Evolutionary conservation across 176 grass and related monocot species (phyloP).

Genomic region (Avena eriantha): DNA sequence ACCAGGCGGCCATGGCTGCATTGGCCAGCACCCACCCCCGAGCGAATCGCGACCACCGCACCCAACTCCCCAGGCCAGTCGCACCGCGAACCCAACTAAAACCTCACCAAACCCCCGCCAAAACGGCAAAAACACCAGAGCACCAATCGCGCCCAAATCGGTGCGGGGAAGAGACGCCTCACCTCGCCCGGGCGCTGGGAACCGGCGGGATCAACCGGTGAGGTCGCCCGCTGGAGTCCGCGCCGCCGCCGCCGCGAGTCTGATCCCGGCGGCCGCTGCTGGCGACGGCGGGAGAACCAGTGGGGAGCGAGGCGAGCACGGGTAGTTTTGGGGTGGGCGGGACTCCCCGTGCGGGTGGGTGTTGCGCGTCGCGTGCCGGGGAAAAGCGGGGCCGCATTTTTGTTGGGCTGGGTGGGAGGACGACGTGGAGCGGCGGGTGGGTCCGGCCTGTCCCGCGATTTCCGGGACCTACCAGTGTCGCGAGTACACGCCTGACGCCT

Average conservation of each 20-base stretch:
- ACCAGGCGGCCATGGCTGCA: not conserved
- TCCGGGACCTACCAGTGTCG: not conserved
- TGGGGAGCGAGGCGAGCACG: not conserved
- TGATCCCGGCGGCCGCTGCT: slow-evolving; percentile 30
- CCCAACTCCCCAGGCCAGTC: not conserved
- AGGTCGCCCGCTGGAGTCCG: not conserved
- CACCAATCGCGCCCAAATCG: slow-evolving; percentile 1
- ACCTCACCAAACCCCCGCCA: slow-evolving; percentile 8
- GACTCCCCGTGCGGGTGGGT: no score
- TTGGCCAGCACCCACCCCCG: not conserved
- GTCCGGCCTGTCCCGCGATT: not conserved
- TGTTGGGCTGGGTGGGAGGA: not conserved
- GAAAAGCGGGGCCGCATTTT: not conserved
- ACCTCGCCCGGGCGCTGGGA: slow-evolving; percentile 28
- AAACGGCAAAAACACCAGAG: not conserved
- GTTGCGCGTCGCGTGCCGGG: not conserved
- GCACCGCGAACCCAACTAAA: not conserved
- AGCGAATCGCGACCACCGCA: not conserved
- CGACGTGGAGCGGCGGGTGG: not conserved
- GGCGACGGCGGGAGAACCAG: not conserved
- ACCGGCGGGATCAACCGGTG: not conserved
- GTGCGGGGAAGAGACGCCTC: slow-evolving; percentile 13
- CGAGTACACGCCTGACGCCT: not conserved
- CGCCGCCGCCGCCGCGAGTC: not conserved
- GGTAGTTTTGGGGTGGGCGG: not conserved